Percentiles rank a stretch among this genome's conserved stretches.
These are phyloP conservation scores for Cytospora piceae DNA, from an alignment of 2,329 filamentous ascomycete species.

Conservation along the genomic window DNA sequence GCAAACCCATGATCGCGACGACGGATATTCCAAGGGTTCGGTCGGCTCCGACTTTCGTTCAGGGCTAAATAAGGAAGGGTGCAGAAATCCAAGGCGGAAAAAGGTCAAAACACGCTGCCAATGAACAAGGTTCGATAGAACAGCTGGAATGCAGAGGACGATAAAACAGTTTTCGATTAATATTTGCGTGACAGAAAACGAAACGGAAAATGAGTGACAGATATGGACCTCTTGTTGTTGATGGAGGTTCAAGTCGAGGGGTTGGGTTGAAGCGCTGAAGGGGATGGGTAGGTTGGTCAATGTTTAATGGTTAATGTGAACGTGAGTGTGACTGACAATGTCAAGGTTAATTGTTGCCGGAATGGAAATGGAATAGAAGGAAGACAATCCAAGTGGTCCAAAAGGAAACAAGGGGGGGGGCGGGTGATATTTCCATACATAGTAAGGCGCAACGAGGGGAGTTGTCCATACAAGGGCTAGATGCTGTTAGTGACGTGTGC, in stretches of 20 bases:
- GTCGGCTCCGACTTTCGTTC: constrained; percentile 10
- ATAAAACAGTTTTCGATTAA: not conserved
- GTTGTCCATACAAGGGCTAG: not conserved
- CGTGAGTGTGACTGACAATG: not conserved
- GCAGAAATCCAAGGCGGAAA: constrained; percentile 14
- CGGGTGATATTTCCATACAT: not conserved
- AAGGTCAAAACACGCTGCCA: constrained; percentile 13
- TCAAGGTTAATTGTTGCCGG: not conserved
- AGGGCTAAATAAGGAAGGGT: constrained; percentile 4
- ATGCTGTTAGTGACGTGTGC: not conserved
- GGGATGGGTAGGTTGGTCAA: not conserved
- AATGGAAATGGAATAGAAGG: constrained; percentile 2
- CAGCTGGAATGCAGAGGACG: constrained; percentile 8
- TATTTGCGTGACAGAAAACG: constrained; percentile 1
- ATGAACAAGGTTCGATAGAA: not conserved
- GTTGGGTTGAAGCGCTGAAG: constrained; percentile 17
- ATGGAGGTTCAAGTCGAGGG: constrained; percentile 13
- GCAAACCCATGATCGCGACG: constrained; percentile 28
- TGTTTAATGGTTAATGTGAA: not conserved
- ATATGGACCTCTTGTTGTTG: constrained; percentile 11
- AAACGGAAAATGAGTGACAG: constrained; percentile 19
- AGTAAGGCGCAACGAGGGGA: not conserved
- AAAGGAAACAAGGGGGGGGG: not conserved
- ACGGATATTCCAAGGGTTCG: constrained; percentile 5
- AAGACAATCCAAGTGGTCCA: not conserved